These are phyloP conservation scores for Ascochyta viciae-villosae DNA, from an alignment of 2,329 filamentous ascomycete genomes.

Conservation along the genomic window DNA sequence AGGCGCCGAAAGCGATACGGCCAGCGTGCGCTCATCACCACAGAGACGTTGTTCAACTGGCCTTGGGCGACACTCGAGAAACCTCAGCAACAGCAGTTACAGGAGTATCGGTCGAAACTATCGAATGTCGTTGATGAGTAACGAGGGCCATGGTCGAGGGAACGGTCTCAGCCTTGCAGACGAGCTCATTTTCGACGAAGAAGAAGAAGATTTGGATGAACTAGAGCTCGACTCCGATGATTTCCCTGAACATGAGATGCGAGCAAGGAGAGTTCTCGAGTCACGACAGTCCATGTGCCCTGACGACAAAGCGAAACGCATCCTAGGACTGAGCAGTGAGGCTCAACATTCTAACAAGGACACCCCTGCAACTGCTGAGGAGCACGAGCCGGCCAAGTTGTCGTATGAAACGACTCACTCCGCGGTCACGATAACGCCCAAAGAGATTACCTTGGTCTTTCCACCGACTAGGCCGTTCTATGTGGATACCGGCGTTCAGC, in stretches of 20 bases:
- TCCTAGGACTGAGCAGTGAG: constrained; percentile 51
- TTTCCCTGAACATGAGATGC: constrained; percentile 52
- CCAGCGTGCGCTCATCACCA: constrained; percentile 70
- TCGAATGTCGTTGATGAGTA: constrained; percentile 72
- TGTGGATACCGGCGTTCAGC: constrained; percentile 80
- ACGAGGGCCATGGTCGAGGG: constrained; percentile 61
- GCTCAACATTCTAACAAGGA: constrained; percentile 34
- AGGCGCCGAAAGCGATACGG: constrained; percentile 68
- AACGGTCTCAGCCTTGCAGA: constrained; percentile 84
- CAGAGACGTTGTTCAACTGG: constrained; percentile 56
- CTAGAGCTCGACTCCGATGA: constrained; percentile 73
- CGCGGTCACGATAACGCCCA: constrained; percentile 32
- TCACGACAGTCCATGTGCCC: constrained; percentile 51
- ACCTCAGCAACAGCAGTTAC: constrained; percentile 60
- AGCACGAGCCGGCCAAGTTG: constrained; percentile 34
- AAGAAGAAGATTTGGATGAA: constrained; percentile 64
- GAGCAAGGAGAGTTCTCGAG: constrained; percentile 48
- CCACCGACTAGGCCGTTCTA: constrained; percentile 60
- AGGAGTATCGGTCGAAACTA: constrained; percentile 63
- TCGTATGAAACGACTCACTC: constrained; percentile 32
- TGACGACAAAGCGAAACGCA: constrained; percentile 56
- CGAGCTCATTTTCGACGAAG: constrained; percentile 85
- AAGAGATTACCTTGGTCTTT: constrained; percentile 40
- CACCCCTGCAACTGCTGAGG: constrained; percentile 25
- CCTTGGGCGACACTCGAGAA: constrained; percentile 64